These are phyloP conservation scores for Boeremia exigua DNA, from an alignment of 2,329 filamentous ascomycete genomes.

Conservation along the genomic window DNA sequence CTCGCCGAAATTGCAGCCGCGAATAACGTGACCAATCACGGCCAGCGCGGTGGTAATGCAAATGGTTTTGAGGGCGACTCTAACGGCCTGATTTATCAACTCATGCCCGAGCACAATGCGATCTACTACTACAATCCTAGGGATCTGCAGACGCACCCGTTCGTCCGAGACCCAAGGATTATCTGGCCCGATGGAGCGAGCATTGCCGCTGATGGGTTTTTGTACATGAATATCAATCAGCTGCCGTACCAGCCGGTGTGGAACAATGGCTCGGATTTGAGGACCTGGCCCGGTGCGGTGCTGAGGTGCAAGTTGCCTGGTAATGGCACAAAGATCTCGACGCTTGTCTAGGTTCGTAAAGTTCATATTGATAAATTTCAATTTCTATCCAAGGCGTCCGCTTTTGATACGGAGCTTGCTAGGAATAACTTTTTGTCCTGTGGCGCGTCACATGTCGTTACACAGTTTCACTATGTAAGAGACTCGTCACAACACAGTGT, in stretches of 20 bases:
- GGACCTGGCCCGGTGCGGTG: conserved; percentile 54
- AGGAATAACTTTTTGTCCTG: too few species aligned
- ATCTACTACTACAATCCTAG: conserved; percentile 50
- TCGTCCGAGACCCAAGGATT: conserved; percentile 54
- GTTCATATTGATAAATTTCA: too few species aligned
- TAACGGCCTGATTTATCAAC: conserved; percentile 56
- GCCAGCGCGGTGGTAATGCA: conserved; percentile 55
- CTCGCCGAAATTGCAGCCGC: conserved; percentile 51
- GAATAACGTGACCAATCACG: conserved; percentile 56
- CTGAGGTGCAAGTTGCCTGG: conserved; percentile 50
- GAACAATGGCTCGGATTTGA: conserved; percentile 55
- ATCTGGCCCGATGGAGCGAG: conserved; percentile 57
- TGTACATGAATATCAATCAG: conserved; percentile 58
- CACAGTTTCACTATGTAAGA: too few species aligned
- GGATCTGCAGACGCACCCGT: conserved; percentile 52
- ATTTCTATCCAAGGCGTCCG: too few species aligned
- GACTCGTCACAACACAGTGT: neutral
- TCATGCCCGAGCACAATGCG: conserved; percentile 57
- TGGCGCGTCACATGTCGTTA: too few species aligned
- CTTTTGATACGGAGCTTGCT: too few species aligned
- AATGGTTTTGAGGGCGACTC: conserved; percentile 60
- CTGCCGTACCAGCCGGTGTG: conserved; percentile 56
- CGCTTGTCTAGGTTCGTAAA: neutral
- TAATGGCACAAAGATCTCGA: conserved; percentile 48
- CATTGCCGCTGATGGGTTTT: conserved; percentile 40